phyloP scores from a whole-genome alignment of 306 rosid genomes.

The Cicer judaicum region DNA sequence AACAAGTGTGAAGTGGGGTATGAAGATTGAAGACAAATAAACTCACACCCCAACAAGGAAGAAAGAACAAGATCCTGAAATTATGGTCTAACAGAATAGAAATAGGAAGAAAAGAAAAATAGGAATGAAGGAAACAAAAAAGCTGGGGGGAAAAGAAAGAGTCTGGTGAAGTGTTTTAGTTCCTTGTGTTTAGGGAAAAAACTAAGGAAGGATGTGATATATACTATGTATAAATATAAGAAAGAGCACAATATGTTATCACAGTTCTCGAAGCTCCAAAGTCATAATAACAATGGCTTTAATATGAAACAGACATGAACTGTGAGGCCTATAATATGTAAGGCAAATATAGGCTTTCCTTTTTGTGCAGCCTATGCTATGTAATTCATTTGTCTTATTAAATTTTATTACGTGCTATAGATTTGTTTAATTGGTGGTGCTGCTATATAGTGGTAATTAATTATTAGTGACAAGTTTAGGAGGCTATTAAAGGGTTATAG shows the following conservation, averaged over 20 bases:
- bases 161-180: conserved; percentile 42
- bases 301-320: conserved; percentile 53
- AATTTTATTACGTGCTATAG: conserved; percentile 8
- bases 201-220: conserved; percentile 53
- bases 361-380: conserved; percentile 49
- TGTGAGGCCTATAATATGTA: conserved; percentile 58
- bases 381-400: conserved; percentile 32
- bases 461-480: conserved; percentile 23
- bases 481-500: conserved; percentile 38
- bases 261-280: conserved; percentile 65
- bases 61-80: conserved; percentile 49
- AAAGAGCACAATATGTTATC: conserved; percentile 50
- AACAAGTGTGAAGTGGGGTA: background rate
- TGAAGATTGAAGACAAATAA: conserved; percentile 19
- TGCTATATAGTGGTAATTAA: background rate
- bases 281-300: conserved; percentile 67
- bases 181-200: conserved; percentile 58
- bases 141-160: conserved; percentile 50
- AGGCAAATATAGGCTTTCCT: conserved; percentile 54
- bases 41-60: background rate
- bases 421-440: too few relatives aligned
- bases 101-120: background rate
- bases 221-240: conserved; percentile 23
- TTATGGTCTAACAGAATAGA: conserved; percentile 36
- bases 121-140: conserved; percentile 47